Evolutionary conservation across 176 grass and related monocot species (phyloP), one percentile per base, ranked within the genome.

Genomic region (Olyra latifolia): DNA sequence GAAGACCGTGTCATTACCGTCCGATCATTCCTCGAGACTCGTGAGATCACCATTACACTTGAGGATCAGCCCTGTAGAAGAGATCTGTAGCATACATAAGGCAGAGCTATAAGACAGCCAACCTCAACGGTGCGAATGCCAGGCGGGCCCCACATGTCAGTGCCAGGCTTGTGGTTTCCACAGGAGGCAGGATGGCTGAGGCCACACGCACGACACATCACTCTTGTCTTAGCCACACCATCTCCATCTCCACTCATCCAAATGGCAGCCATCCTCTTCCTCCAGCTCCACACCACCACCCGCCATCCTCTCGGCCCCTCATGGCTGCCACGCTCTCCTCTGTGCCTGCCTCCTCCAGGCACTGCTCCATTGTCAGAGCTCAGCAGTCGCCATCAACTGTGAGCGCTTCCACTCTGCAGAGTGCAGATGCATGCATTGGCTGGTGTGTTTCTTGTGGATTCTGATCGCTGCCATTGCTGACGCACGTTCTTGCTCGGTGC

Each of bases 301-400:
- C 45, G 44, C 69, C 87, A 85, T 70, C 82, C 22, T 71, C 46
- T 41, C 65, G 65, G 72, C 72, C 7, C 57, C 46, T 19, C 68
- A 84, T 93, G 72, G 76, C 96, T 46, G 75, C 89, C 87, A 86
- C 87, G 47, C 72, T 89, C 70, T 89, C 84, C 64, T 88, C 91
- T 10, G 88, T 70, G 29, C 67, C 83, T 57, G 61, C 87, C 43
- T 83, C 92, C 70, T 79, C 84, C 93, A 91, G 84, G 57, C 82
- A 57, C 80, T 82, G 82, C 77, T 81, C 71, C 59, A 28, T 87
- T 20, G 64, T 62, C 57, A 77, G 59, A 76, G 78, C 81, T 12
- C 84, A 80, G 30, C 77, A 55, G 20, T 75, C 82, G 20, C 55
- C 77, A 66, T 69, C 71, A 77, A 62, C 66, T 19, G 89, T 91